Evolutionary conservation across 352 stramenopile genomes (phyloP).

Genomic region (Phytophthora foliorum): DNA sequence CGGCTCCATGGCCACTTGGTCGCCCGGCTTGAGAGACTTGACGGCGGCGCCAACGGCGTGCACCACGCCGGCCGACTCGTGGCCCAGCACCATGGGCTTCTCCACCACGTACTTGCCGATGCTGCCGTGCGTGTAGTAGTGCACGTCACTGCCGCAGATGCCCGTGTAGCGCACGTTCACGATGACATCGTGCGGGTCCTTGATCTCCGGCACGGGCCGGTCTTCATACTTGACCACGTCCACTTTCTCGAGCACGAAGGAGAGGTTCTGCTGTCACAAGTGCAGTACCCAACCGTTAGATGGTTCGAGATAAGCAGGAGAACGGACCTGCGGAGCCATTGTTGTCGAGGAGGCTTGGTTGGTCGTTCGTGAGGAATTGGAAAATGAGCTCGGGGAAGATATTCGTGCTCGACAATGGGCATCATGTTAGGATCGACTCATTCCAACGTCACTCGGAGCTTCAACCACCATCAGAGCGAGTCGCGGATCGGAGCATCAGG

Average conservation of each 20-base stretch:
- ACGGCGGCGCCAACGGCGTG: slow-evolving; percentile 35
- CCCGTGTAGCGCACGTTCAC: slow-evolving; percentile 40
- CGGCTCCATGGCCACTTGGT: slow-evolving; percentile 40
- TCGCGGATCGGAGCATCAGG: too few species aligned
- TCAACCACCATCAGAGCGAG: too few species aligned
- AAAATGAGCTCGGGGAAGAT: too few species aligned
- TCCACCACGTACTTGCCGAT: slow-evolving; percentile 42
- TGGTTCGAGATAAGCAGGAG: too few species aligned
- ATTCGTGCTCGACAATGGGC: too few species aligned
- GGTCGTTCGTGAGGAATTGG: too few species aligned
- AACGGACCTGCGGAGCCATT: too few species aligned
- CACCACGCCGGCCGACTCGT: slow-evolving; percentile 40
- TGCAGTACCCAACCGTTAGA: too few species aligned
- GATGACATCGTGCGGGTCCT: slow-evolving; percentile 33
- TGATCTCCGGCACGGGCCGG: slow-evolving; percentile 32
- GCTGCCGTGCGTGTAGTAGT: slow-evolving; percentile 42
- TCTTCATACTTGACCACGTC: slow-evolving; percentile 38
- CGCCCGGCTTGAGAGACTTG: slow-evolving; percentile 31
- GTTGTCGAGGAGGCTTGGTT: too few species aligned
- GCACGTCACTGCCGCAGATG: slow-evolving; percentile 40
- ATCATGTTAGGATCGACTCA: too few species aligned
- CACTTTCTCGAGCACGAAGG: slow-evolving; percentile 39
- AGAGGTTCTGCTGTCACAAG: too few species aligned
- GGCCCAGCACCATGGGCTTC: slow-evolving; percentile 38
- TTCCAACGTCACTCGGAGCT: too few species aligned